A percentile compares a stretch with the other conserved stretches of the same genome.
Conservation (phyloP, 192 early-diverging fungal genomes). For the Rhizophagus prolifer region DNA sequence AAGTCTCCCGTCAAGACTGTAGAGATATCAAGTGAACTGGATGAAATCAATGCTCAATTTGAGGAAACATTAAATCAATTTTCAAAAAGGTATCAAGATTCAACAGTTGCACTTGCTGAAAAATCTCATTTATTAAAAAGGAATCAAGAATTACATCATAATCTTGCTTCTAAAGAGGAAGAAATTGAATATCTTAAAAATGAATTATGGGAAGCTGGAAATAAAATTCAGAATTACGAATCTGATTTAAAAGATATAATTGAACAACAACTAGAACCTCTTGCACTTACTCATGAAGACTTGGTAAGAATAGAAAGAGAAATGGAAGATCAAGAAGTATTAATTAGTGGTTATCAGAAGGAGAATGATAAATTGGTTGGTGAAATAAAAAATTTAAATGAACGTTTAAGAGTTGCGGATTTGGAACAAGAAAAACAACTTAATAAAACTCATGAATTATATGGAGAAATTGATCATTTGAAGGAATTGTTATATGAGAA, state of each 20-base stretch:
- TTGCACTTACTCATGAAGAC: conserved; percentile 14
- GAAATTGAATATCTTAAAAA: conserved; percentile 28
- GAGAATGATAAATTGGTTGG: conserved; percentile 24
- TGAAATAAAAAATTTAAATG: conserved; percentile 16
- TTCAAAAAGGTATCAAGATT: conserved; percentile 28
- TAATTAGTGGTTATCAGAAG: conserved; percentile 10
- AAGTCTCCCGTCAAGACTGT: conserved; percentile 9
- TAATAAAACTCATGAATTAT: not conserved
- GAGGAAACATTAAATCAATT: conserved; percentile 22
- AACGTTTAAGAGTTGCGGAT: not conserved
- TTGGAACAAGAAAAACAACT: conserved; percentile 1
- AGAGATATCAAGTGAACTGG: conserved; percentile 24
- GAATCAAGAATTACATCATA: conserved; percentile 26
- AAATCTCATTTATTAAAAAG: conserved; percentile 21
- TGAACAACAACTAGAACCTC: conserved; percentile 24
- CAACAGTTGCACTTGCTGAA: conserved; percentile 23
- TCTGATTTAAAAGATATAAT: conserved; percentile 20
- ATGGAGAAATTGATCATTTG: conserved; percentile 13
- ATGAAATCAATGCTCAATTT: conserved; percentile 26
- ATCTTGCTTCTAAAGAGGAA: conserved; percentile 23
- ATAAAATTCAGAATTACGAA: conserved; percentile 23
- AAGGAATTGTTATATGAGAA: not conserved
- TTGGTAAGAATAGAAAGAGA: conserved; percentile 26
- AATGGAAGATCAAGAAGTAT: conserved; percentile 27
- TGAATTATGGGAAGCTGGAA: conserved; percentile 21